Evolutionary conservation across 2,329 filamentous ascomycete species (phyloP), one percentile per base, ranked within the genome.

Genomic region (Trichophyton benhamiae): DNA sequence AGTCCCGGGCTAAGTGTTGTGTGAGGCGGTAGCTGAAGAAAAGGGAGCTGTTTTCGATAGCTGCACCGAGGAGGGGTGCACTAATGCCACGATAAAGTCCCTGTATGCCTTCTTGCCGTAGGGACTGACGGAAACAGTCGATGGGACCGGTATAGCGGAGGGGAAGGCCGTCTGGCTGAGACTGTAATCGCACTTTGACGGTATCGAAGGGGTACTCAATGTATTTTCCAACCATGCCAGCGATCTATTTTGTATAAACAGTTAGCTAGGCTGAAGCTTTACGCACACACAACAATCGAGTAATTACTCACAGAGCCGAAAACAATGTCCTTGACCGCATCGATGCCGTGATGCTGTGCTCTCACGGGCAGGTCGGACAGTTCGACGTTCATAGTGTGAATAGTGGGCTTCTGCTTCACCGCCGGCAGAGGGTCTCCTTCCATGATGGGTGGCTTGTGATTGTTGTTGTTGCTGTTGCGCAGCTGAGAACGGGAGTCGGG

Each of bases 201-300:
- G 94, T 99, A 76, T 99, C 94, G 76, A 99, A 99, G 25, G 94
- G 94, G 73, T 96, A 99, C 74, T 99, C 94, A 71, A 99, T 92
- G 73, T 92, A 89, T 78, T 97, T 99, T 65, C 92, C 92, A 41
- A 89, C 86, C 63, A 95, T 84, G 63, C 94, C 94, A 61, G 92
- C 91, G 63, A 83, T 74, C 88, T 91, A 60, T 22, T 41, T 30
- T 9, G 58, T n/a, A 3, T 61, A 30, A 61, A 49, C n/a, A 62
- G 4, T 38, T 38, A 60, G 33, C n/a, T 41, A 22, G 41, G 53
- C 61, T 30, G 27, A 30, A 1, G 27, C 1, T 30, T 30, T 30
- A 49, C 25, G 4, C 42, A 52, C 60, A 25, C 22, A 25, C 22
- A 25, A 42, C 7, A 61, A 58, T 17, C 36, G 33, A 38, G n/a